Conservation (phyloP, 2,329 filamentous ascomycete genomes). For the Septoria petroselini region DNA sequence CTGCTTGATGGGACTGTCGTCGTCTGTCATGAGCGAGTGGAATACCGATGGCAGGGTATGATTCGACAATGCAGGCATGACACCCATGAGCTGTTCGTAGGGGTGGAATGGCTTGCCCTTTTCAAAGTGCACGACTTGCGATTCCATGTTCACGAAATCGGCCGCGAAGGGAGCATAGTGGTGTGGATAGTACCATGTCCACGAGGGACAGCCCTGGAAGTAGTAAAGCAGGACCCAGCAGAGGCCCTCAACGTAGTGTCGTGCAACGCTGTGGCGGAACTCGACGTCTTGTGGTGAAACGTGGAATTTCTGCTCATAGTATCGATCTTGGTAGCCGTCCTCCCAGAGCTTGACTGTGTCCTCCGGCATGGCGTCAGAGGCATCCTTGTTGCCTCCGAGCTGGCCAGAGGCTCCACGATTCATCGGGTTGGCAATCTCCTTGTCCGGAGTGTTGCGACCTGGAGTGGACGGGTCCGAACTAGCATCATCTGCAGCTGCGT, state of each 20-base stretch:
- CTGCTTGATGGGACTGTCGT: constrained; percentile 88
- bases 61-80: constrained; percentile 87
- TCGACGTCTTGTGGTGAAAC: constrained; percentile 75
- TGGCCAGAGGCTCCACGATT: constrained; percentile 34
- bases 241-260: constrained; percentile 89
- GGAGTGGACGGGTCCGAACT: constrained; percentile 48
- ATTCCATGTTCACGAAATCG: constrained; percentile 80
- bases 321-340: constrained; percentile 88
- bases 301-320: constrained; percentile 95
- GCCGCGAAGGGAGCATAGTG: constrained; percentile 97
- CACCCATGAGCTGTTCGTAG: constrained; percentile 98
- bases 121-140: constrained; percentile 76
- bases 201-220: constrained; percentile 95
- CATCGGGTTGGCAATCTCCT: constrained; percentile 33
- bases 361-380: constrained; percentile 60
- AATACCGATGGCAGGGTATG: constrained; percentile 87
- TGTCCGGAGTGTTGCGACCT: constrained; percentile 55
- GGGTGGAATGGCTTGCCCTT: constrained; percentile 83
- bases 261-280: constrained; percentile 84
- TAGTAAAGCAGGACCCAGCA: constrained; percentile 97
- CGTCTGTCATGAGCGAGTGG: constrained; percentile 82
- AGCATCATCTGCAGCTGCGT: constrained; percentile 44
- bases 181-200: constrained; percentile 99
- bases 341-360: constrained; percentile 93
- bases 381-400: constrained; percentile 44